phyloP scores from a whole-genome alignment of 495 filamentous ascomycete genomes.

The Rostrohypoxylon terebratum region DNA sequence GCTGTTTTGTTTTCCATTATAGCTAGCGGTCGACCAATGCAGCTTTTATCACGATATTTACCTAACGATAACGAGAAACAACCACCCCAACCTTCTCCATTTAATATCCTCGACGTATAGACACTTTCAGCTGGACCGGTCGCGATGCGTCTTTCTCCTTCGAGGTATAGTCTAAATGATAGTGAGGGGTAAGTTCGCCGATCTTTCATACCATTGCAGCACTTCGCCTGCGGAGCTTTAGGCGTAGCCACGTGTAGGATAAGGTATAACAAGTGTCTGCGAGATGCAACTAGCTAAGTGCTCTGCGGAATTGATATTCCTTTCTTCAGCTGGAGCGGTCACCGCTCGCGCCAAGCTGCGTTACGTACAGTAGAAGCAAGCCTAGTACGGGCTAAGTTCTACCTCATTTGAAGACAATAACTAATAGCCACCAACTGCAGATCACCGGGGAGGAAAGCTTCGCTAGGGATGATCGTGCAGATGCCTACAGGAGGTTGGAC shows the following conservation, averaged over 20 bases:
- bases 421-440: no score
- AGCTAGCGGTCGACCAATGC: neutral
- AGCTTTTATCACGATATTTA: neutral
- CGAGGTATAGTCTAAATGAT: neutral
- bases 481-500: conserved; percentile 44
- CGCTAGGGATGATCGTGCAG: conserved; percentile 37
- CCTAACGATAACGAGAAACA: neutral
- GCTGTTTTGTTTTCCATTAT: neutral
- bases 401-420: no score
- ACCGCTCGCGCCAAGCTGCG: neutral
- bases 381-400: neutral
- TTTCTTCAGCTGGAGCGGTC: neutral
- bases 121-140: neutral
- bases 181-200: neutral
- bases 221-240: neutral
- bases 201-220: neutral
- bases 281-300: neutral
- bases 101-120: neutral
- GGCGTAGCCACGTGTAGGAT: neutral
- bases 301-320: neutral
- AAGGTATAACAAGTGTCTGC: neutral
- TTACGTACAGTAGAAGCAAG: no score
- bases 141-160: neutral
- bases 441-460: conserved; percentile 17
- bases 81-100: neutral